Evolutionary conservation across 768 basidiomycete genomes (phyloP), one percentile per base, ranked within the genome.

Genomic region (Auricularia sp.): DNA sequence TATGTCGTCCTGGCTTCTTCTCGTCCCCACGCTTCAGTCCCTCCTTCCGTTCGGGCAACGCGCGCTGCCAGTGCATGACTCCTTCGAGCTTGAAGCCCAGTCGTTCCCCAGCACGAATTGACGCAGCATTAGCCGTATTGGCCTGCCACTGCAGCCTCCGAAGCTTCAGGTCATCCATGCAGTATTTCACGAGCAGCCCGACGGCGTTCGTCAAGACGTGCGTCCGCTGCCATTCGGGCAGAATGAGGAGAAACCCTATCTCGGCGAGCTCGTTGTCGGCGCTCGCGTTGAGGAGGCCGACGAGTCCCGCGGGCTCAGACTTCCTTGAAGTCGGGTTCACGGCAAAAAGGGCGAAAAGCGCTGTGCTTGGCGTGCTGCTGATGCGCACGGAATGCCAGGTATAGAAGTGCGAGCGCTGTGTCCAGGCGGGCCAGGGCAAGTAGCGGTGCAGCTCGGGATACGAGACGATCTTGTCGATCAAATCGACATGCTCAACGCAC

Each of bases 101-200:
- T 62, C 83, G 76, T 68, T 84, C 75, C 0, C 87, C 87, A 0
- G 80, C 75, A 3, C 73, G 68, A 12, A 85, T 72, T 39, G 84
- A 86, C 0, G 76, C 68, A 8, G 58, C 62, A 68, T 90, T 90
- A 33, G 69, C 64, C 18, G 73, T 68, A 61, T 84, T 81, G 3
- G 85, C 77, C 65, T 80, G 79, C 84, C 87, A 90, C 34, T 82
- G 81, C 0, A 87, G 81, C 11, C 87, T 78, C 3, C 87, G 79
- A 36, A 90, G 70, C 1, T 84, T 83, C 3, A 88, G 75, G 0
- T 82, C 83, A 8, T 34, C 23, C 29, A 59, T 33, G 29, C 56
- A 60, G 67, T 74, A 76, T 29, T 64, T 66, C 23, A 91, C 74
- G 44, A 77, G 71, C 16, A 79, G 68, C 14, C 73, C 74, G 60